Evolutionary conservation across 208 protist species (phyloP), one percentile per base, ranked within the genome.

Genomic region (Porcisia hertigi): DNA sequence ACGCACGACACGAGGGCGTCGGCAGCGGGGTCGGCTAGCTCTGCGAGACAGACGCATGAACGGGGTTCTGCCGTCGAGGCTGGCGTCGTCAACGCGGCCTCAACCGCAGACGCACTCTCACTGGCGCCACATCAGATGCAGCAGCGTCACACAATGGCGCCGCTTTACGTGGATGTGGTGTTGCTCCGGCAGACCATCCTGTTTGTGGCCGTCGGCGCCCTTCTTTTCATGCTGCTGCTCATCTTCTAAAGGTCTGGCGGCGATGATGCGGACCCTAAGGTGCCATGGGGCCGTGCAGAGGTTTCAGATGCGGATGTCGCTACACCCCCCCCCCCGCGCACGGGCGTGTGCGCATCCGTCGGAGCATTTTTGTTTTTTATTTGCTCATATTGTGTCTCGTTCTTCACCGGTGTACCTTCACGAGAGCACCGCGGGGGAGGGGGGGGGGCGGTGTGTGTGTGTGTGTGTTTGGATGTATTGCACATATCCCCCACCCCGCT

Each of bases 181-280:
- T 25, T 81, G 12, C 53, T 81, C 11, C 77, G 71, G 34, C 71
- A 81, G 64, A 72, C 78, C 23, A 69, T 72, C 2, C 73, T 73
- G 8, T 82, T 82, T 54, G 62, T 82, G 53, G 78, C 36, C 5
- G 25, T 82, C 12, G 72, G 78, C 16, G 71, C 73, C 5, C 1
- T 62, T 39, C 54, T 82, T 53, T 47, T 78, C 58, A 25, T 82
- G 8, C 18, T 82, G 25, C 75, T 82, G 16, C 67, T 82, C 18
- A 55, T 82, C 8, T 41, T 82, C 58, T 82, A 59, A 49, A 41
- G 23, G 65, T 36, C 30, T 30, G n/a, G 30, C 25, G 5, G 0
- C 34, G 66, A 67, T 47, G 63, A 14, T 52, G 47, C 0, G 47
- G 11, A 52, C 11, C 47, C 30, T 30, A 52, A 12, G 8, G 47